Evolutionary conservation across 2,329 filamentous ascomycete genomes (phyloP).

Genomic region (Colletotrichum endophyticum): DNA sequence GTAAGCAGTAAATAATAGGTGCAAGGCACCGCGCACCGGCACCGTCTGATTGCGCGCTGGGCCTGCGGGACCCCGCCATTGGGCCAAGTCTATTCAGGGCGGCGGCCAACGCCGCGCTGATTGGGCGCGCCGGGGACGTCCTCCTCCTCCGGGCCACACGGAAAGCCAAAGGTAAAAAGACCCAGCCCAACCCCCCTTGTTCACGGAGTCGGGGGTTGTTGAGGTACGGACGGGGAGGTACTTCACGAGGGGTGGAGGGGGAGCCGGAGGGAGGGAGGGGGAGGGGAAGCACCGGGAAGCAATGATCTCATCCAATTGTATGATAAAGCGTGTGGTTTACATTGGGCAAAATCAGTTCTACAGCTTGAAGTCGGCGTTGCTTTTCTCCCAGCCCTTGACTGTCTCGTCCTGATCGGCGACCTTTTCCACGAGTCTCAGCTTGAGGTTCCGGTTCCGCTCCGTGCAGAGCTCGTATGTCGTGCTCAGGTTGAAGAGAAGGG

Average conservation of each 20-base stretch:
- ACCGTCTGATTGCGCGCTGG: neutral
- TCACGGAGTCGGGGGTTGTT: neutral
- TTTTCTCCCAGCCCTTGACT: constrained; percentile 71
- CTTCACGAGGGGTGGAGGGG: neutral
- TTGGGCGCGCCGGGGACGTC: neutral
- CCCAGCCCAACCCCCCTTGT: neutral
- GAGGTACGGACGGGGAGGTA: neutral
- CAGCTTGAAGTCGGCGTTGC: constrained; percentile 78
- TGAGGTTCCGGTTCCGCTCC: constrained; percentile 73
- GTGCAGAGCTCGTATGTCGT: constrained; percentile 93
- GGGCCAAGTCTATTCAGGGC: constrained; percentile 3
- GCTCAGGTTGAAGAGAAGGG: constrained; percentile 85
- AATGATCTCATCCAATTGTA: neutral
- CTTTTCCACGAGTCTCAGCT: constrained; percentile 72
- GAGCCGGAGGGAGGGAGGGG: neutral
- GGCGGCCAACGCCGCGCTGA: neutral
- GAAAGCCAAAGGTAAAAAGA: neutral
- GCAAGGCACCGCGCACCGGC: neutral
- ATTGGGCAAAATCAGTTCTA: constrained; percentile 35
- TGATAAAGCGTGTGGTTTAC: neutral
- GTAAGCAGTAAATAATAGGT: constrained; percentile 4
- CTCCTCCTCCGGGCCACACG: neutral
- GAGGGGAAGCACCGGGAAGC: neutral
- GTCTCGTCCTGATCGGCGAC: constrained; percentile 65
- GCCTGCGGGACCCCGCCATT: neutral